phyloP scores from a whole-genome alignment of 768 basidiomycete genomes.

The Leccinellum luteum region DNA sequence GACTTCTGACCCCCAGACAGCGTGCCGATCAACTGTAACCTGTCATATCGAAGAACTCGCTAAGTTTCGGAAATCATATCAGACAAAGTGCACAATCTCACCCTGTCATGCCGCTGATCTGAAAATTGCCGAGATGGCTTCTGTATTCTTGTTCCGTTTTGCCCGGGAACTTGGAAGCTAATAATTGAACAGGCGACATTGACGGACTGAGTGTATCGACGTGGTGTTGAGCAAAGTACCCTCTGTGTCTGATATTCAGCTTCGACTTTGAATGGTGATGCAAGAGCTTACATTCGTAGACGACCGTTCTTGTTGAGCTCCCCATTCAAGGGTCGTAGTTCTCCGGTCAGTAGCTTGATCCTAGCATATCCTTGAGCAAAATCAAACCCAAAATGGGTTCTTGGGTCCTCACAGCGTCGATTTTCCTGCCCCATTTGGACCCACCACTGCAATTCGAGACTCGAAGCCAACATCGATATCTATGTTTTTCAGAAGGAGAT shows the following conservation, averaged over 20 bases:
- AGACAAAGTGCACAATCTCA: slow-evolving; percentile 28
- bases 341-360: slow-evolving; percentile 65
- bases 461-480: slow-evolving; percentile 95
- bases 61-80: background rate
- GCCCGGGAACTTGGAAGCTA: slow-evolving; percentile 90
- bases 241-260: slow-evolving; percentile 41
- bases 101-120: slow-evolving; percentile 96
- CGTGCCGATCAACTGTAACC: slow-evolving; percentile 86
- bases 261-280: slow-evolving; percentile 1
- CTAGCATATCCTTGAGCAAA: slow-evolving; percentile 37
- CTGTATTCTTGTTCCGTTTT: slow-evolving; percentile 96
- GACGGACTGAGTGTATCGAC: slow-evolving; percentile 84
- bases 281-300: slow-evolving; percentile 67
- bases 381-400: background rate
- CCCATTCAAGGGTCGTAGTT: slow-evolving; percentile 42
- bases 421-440: slow-evolving; percentile 95
- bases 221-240: slow-evolving; percentile 94
- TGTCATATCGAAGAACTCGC: slow-evolving; percentile 20
- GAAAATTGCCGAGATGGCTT: slow-evolving; percentile 93
- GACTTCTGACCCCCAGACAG: slow-evolving; percentile 95
- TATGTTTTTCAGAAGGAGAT: slow-evolving; percentile 70
- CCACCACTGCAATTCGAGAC: slow-evolving; percentile 91
- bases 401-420: slow-evolving; percentile 71
- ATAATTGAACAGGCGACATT: slow-evolving; percentile 91
- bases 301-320: slow-evolving; percentile 90